Base-by-base conservation (phyloP, 1,284 basidiomycete genomes). In the Cryptococcus sp. region DNA sequence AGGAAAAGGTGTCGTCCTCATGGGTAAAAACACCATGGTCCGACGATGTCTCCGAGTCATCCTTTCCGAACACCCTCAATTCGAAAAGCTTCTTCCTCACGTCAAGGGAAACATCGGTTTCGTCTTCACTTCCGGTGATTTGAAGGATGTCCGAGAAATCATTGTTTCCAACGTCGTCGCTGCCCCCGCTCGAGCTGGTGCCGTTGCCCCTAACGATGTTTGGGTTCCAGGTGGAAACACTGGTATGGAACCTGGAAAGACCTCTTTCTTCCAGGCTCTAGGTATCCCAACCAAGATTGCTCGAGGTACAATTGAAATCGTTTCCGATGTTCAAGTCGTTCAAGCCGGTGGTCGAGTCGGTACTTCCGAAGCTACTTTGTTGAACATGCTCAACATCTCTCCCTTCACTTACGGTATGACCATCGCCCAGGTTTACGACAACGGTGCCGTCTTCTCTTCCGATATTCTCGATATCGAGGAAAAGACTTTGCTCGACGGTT, bases 21-120 rank as follows among this genome's bases (percentile, higher is more conserved):
- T 99, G 96, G 94, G 94, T 75, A 99, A 99, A 82, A 99, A 99
- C 86, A 99, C 96, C 76, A 98, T 98, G 96, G 93, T 98, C 70
- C 90, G 94, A 79, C 91, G 94, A 74, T 94, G 92, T 55, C 83
- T 99, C 63, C 91, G 94, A 67, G 82, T 86, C 74, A 85, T 98
- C 77, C 82, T 98, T 70, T 57, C 82, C 63, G 94, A 98, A 73
- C 83, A 80, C 81, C 94, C 96, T 59, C 85, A 92, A 74, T 93
- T 88, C 81, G 94, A 99, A 81, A 88, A 86, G 76, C 85, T 99
- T 76, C 85, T 98, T 60, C 94, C 93, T 62, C 85, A 89, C 81
- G 82, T 99, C 80, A 88, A 82, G 77, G 93, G 92, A 66, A 99
- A 99, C 85, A 89, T 99, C 67, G 94, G 94, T 57, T 99, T 98